Evolutionary conservation across 2,329 filamentous ascomycete genomes (phyloP).

Genomic region (Corynespora cassiicola): DNA sequence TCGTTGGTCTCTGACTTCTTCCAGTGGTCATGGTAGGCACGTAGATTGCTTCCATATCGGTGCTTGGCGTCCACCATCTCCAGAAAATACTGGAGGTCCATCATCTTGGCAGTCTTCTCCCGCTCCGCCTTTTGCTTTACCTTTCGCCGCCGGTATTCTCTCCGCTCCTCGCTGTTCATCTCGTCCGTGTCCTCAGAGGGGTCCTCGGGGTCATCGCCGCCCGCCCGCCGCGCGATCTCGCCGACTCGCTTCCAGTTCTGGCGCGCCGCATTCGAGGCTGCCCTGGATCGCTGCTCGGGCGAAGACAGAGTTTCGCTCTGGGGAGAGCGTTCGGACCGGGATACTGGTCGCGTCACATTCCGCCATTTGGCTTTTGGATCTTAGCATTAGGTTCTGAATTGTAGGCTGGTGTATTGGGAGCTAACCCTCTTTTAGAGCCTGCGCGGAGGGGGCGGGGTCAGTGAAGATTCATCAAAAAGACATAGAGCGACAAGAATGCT

Average conservation of each 20-base stretch:
- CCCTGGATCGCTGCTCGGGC: conserved; percentile 33
- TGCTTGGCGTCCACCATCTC: conserved; percentile 90
- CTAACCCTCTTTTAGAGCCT: conserved; percentile 60
- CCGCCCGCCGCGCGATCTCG: conserved; percentile 73
- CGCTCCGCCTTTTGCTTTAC: conserved; percentile 62
- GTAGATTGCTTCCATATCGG: conserved; percentile 82
- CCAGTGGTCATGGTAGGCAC: conserved; percentile 85
- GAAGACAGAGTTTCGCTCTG: conserved; percentile 19
- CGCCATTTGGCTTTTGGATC: conserved; percentile 58
- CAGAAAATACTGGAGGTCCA: conserved; percentile 85
- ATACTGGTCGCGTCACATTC: conserved; percentile 55
- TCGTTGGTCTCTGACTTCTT: conserved; percentile 77
- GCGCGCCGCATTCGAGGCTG: conserved; percentile 56
- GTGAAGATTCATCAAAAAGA: conserved; percentile 7
- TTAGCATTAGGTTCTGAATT: conserved; percentile 30
- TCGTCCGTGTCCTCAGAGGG: conserved; percentile 54
- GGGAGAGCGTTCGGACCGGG: conserved; percentile 43
- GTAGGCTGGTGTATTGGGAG: conserved; percentile 12
- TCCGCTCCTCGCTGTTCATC: conserved; percentile 39
- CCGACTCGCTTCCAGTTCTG: conserved; percentile 79
- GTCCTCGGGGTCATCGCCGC: conserved; percentile 67
- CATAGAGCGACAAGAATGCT: conserved; percentile 14
- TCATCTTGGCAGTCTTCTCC: conserved; percentile 73
- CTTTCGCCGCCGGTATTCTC: conserved; percentile 42
- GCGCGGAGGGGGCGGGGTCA: conserved; percentile 7